Percentiles rank a stretch among this genome's conserved stretches.
Conservation (phyloP, 495 filamentous ascomycete species). For the Hyaloscypha finlandica region DNA sequence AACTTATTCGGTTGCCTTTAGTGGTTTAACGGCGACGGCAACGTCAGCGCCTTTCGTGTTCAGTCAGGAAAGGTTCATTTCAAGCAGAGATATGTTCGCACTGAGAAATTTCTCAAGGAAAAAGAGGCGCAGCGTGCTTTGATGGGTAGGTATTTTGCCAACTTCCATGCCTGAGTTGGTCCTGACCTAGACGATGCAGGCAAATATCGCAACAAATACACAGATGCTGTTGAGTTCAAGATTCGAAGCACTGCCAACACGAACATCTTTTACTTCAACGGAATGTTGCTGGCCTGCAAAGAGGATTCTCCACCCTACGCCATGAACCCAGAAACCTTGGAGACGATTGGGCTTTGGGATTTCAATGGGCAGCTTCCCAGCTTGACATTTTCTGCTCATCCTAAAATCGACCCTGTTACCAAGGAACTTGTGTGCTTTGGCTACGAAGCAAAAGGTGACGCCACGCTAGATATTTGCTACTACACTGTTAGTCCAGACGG, state of each 20-base stretch:
- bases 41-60: not conserved
- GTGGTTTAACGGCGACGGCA: slow-evolving; percentile 2
- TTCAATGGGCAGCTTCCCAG: not conserved
- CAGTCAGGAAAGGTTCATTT: not conserved
- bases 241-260: not conserved
- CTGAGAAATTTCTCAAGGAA: not conserved
- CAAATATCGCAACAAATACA: not conserved
- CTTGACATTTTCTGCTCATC: not conserved
- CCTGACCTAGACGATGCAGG: not conserved
- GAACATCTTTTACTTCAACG: not conserved
- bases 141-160: not conserved
- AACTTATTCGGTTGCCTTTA: too few relatives aligned
- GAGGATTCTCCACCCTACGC: not conserved
- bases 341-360: not conserved
- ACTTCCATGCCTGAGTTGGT: too few relatives aligned
- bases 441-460: not conserved
- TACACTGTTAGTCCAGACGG: not conserved
- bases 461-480: not conserved
- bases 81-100: not conserved
- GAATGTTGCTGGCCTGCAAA: not conserved
- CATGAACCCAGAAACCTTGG: not conserved
- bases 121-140: not conserved
- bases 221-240: not conserved
- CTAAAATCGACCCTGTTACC: not conserved
- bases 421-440: not conserved